phyloP scores from a whole-genome alignment of 1,284 basidiomycete species.

The Trichosporon coremiiforme region DNA sequence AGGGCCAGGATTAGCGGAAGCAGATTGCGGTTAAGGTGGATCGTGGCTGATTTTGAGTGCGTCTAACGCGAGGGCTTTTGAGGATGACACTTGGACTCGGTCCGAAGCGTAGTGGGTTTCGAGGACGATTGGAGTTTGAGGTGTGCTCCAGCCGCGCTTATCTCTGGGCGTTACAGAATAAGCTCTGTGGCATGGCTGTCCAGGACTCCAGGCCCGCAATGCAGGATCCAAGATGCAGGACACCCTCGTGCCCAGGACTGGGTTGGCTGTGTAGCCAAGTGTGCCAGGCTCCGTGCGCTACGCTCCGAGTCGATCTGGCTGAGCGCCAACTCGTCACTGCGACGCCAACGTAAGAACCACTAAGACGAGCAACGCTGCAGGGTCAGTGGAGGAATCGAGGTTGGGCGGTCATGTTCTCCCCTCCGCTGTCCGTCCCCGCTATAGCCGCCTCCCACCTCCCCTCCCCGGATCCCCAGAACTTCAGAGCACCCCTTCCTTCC shows the following conservation, averaged over 20 bases:
- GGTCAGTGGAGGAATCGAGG: not conserved
- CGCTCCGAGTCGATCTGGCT: not conserved
- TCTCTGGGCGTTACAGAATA: constrained; percentile 13
- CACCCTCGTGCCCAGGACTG: not conserved
- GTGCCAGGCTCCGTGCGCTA: not conserved
- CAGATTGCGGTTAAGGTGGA: not conserved
- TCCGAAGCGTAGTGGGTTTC: constrained; percentile 8
- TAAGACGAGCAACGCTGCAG: not conserved
- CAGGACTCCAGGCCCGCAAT: constrained; percentile 7
- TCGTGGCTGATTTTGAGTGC: constrained; percentile 9
- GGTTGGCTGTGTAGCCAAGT: not conserved
- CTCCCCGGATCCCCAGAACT: not conserved
- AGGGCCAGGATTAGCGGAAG: not conserved
- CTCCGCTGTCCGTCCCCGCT: not conserved
- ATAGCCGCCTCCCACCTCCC: constrained; percentile 8
- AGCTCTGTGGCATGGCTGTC: not conserved
- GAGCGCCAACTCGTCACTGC: constrained; percentile 1
- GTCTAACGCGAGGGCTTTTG: not conserved
- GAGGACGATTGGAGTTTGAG: constrained; percentile 5
- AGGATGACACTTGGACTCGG: not conserved
- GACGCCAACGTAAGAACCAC: not conserved
- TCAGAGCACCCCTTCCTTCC: not conserved
- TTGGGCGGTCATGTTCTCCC: not conserved
- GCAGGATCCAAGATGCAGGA: not conserved
- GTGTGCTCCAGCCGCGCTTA: constrained; percentile 2